A percentile compares a stretch with the other conserved stretches of the same genome.
These are phyloP conservation scores for Geum urbanum DNA, from an alignment of 306 rosid genomes.

Conservation along the genomic window DNA sequence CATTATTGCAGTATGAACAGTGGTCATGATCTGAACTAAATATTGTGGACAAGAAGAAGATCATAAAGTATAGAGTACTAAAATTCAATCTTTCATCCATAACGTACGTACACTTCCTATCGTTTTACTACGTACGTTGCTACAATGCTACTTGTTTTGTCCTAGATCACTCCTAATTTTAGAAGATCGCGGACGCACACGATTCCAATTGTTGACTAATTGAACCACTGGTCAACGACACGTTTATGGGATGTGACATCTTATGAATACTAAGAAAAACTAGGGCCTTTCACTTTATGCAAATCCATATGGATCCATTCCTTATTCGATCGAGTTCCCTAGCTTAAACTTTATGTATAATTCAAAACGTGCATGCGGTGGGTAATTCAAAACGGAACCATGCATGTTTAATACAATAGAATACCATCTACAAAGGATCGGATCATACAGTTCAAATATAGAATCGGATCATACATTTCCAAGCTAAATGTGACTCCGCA, in stretches of 20 bases:
- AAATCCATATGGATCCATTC: too few relatives aligned
- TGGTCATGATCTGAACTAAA: too few relatives aligned
- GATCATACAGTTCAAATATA: too few relatives aligned
- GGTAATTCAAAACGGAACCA: slow-evolving; percentile 1
- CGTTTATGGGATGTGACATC: slow-evolving; percentile 1
- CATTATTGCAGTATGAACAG: too few relatives aligned
- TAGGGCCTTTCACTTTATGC: not conserved
- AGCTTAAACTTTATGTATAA: too few relatives aligned
- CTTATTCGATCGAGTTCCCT: too few relatives aligned
- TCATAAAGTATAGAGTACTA: not conserved
- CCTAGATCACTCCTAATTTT: not conserved
- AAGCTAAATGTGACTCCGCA: not conserved
- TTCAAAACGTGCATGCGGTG: slow-evolving; percentile 1
- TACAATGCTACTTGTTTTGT: not conserved
- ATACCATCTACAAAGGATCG: too few relatives aligned
- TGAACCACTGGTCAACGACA: not conserved
- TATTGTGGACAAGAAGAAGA: too few relatives aligned
- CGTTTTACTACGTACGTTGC: too few relatives aligned
- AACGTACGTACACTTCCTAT: not conserved
- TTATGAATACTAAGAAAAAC: not conserved
- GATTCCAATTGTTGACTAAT: slow-evolving; percentile 12
- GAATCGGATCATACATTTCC: not conserved
- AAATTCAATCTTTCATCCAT: not conserved
- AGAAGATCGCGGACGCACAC: not conserved
- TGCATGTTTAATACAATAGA: not conserved